Percentiles rank a stretch among this genome's conserved stretches.
Evolutionary conservation across 2,329 filamentous ascomycete species (phyloP).

Genomic region (Aspergillus sp.): DNA sequence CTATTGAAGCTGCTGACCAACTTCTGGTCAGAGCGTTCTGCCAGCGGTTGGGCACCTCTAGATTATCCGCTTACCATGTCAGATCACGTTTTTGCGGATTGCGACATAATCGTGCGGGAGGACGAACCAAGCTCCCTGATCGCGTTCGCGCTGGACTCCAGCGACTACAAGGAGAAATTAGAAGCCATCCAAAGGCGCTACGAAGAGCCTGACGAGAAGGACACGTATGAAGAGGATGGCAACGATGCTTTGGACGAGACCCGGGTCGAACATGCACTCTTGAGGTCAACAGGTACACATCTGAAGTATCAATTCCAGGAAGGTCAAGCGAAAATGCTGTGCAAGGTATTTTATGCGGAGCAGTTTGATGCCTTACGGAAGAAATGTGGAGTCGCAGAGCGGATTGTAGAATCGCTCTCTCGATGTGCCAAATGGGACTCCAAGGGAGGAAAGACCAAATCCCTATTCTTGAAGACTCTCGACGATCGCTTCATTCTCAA

Average conservation of each 20-base stretch:
- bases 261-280: slow-evolving; percentile 80
- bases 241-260: slow-evolving; percentile 59
- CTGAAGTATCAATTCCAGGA: slow-evolving; percentile 95
- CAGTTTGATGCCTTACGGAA: slow-evolving; percentile 93
- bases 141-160: slow-evolving; percentile 84
- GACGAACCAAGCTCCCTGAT: slow-evolving; percentile 97
- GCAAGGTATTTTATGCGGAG: slow-evolving; percentile 98
- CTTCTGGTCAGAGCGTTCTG: slow-evolving; percentile 97
- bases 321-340: slow-evolving; percentile 90
- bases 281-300: slow-evolving; percentile 85
- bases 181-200: slow-evolving; percentile 48
- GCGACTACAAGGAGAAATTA: slow-evolving; percentile 83
- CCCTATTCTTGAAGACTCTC: slow-evolving; percentile 92
- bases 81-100: slow-evolving; percentile 96
- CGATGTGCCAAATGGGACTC: slow-evolving; percentile 97
- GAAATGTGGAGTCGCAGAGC: slow-evolving; percentile 89
- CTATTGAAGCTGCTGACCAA: slow-evolving; percentile 94
- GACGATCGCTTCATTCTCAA: slow-evolving; percentile 94
- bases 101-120: slow-evolving; percentile 93
- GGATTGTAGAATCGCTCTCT: slow-evolving; percentile 92
- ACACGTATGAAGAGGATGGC: slow-evolving; percentile 29
- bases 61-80: slow-evolving; percentile 87
- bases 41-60: slow-evolving; percentile 87
- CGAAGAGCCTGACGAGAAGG: slow-evolving; percentile 33
- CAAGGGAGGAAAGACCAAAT: slow-evolving; percentile 96